These are phyloP conservation scores for Hirschfeldia incana DNA, from an alignment of 345 rosid species.

Conservation along the genomic window DNA sequence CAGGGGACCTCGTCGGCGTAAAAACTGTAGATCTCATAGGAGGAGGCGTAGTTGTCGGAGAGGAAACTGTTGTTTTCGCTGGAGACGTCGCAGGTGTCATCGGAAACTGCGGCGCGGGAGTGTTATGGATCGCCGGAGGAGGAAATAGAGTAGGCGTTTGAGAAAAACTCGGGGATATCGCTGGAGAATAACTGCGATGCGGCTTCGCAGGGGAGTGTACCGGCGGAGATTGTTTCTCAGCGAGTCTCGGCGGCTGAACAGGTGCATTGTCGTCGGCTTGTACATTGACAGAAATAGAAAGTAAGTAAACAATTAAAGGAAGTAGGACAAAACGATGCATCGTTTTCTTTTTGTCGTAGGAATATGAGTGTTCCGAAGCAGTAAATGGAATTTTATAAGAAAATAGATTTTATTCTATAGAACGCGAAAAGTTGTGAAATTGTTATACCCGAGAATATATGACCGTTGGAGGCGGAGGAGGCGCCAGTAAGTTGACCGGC, in stretches of 20 bases:
- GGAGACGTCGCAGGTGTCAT: constrained; percentile 21
- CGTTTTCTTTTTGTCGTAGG: not conserved
- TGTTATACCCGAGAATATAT: constrained; percentile 27
- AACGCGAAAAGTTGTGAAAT: constrained; percentile 33
- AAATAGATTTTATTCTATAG: not conserved
- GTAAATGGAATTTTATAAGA: constrained; percentile 1
- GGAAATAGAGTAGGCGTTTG: constrained; percentile 16
- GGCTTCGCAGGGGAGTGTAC: not conserved
- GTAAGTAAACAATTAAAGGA: constrained; percentile 25
- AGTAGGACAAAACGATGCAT: constrained; percentile 26
- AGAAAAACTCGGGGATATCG: constrained; percentile 19
- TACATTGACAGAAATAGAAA: constrained; percentile 28
- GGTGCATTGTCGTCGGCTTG: constrained; percentile 47
- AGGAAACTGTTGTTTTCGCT: constrained; percentile 19
- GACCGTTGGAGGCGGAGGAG: constrained; percentile 52
- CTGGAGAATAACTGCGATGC: constrained; percentile 33
- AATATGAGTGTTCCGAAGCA: not conserved
- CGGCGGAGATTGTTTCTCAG: not conserved
- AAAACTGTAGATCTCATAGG: not conserved
- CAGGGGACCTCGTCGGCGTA: not conserved
- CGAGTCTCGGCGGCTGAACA: constrained; percentile 39
- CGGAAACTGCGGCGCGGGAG: constrained; percentile 3
- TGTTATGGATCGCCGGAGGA: constrained; percentile 22
- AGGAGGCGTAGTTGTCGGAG: not conserved
- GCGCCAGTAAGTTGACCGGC: constrained; percentile 36